phyloP scores from a whole-genome alignment of 164 flowering plant genomes.

The Nymphaea colorata region DNA sequence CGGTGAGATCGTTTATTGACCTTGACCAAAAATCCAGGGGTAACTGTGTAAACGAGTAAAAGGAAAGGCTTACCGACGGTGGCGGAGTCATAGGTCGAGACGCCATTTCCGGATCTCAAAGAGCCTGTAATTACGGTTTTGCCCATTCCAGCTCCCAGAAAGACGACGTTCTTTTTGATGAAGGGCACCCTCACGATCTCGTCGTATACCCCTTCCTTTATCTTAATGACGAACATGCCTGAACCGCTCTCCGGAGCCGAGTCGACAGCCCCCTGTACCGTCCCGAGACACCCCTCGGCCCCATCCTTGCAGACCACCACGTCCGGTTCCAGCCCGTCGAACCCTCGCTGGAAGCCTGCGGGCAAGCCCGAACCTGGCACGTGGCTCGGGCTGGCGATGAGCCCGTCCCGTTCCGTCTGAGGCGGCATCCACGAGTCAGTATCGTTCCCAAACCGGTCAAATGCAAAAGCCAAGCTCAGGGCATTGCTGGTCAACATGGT shows the following conservation, averaged over 20 bases:
- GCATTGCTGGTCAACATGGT: conserved; percentile 41
- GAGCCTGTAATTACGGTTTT: conserved; percentile 84
- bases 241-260: conserved; percentile 38
- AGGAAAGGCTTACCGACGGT: conserved; percentile 55
- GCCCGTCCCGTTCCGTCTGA: conserved; percentile 46
- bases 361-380: not conserved
- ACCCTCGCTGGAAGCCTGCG: not conserved
- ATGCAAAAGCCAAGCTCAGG: conserved; percentile 50
- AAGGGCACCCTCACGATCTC: conserved; percentile 64
- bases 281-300: conserved; percentile 25
- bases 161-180: conserved; percentile 61
- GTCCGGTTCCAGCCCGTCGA: conserved; percentile 17
- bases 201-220: conserved; percentile 65
- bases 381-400: not conserved
- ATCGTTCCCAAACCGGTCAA: conserved; percentile 38
- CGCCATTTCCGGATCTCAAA: conserved; percentile 35
- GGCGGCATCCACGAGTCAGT: conserved; percentile 54
- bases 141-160: conserved; percentile 86
- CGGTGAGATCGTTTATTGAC: no score
- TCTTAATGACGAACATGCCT: conserved; percentile 43
- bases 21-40: no score
- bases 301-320: conserved; percentile 64
- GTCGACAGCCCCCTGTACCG: conserved; percentile 73
- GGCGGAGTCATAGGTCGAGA: conserved; percentile 61
- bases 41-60: no score